phyloP scores from a whole-genome alignment of 164 flowering plant species.

The Taxillus chinensis region DNA sequence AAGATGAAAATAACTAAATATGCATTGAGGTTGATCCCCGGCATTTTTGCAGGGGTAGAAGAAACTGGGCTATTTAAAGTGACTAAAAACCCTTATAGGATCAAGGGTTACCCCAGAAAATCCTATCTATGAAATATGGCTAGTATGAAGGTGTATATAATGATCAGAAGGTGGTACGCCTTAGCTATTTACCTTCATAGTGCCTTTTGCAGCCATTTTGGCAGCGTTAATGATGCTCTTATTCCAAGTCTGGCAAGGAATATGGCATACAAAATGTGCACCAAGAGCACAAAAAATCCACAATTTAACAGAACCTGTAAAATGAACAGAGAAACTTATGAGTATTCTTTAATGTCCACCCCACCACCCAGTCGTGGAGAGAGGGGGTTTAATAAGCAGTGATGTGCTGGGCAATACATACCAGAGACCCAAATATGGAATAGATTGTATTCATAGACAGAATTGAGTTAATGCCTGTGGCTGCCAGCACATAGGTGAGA shows the following conservation, averaged over 20 bases:
- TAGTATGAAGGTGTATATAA: too few species aligned
- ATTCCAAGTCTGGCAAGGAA: conserved; percentile 75
- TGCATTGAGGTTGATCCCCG: too few species aligned
- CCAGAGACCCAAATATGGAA: conserved; percentile 63
- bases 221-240: conserved; percentile 55
- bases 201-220: conserved; percentile 70
- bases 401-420: conserved; percentile 12
- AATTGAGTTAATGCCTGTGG: conserved; percentile 47
- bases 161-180: too few species aligned
- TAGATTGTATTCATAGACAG: conserved; percentile 77
- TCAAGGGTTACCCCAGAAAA: too few species aligned
- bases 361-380: background rate
- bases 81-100: too few species aligned
- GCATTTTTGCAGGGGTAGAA: too few species aligned
- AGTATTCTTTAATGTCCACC: background rate
- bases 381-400: background rate
- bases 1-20: too few species aligned
- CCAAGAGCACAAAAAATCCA: conserved; percentile 68
- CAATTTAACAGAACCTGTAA: conserved; percentile 75
- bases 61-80: too few species aligned
- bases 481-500: conserved; percentile 52
- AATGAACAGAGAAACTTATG: background rate
- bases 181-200: conserved; percentile 11
- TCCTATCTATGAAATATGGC: too few species aligned
- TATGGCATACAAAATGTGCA: conserved; percentile 70